These are phyloP conservation scores for Fusarium sp. DNA, from an alignment of 2,329 filamentous ascomycete species.

Conservation along the genomic window DNA sequence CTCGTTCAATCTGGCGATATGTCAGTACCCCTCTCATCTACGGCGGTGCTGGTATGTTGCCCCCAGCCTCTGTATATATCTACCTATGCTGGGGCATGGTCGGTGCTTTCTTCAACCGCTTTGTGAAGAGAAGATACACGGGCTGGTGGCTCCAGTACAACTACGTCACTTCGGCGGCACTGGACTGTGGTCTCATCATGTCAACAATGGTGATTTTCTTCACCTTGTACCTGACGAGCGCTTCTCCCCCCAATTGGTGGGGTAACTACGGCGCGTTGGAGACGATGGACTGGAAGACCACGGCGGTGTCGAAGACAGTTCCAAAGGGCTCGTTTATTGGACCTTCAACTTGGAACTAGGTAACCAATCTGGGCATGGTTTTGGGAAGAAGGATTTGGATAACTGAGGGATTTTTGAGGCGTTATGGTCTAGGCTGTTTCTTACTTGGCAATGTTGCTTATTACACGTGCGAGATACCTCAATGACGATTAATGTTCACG, in stretches of 20 bases:
- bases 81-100: conserved; percentile 77
- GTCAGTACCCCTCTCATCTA: conserved; percentile 75
- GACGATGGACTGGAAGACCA: conserved; percentile 57
- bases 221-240: conserved; percentile 68
- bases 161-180: conserved; percentile 76
- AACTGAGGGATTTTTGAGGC: conserved; percentile 22
- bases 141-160: conserved; percentile 85
- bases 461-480: conserved; percentile 39
- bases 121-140: conserved; percentile 69
- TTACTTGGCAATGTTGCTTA: conserved; percentile 24
- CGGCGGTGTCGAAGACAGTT: conserved; percentile 55
- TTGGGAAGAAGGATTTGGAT: conserved; percentile 23
- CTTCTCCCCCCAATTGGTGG: conserved; percentile 68
- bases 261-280: conserved; percentile 61
- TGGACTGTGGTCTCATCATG: conserved; percentile 74
- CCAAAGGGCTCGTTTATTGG: conserved; percentile 60
- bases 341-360: conserved; percentile 57
- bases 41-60: conserved; percentile 69
- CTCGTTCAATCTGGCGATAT: conserved; percentile 69
- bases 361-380: not conserved
- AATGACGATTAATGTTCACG: conserved; percentile 39
- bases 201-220: conserved; percentile 77
- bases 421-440: conserved; percentile 32
- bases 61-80: conserved; percentile 75
- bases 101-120: conserved; percentile 74